Evolutionary conservation across 257 asterid genomes (phyloP).

Genomic region (Pogostemon cablin): DNA sequence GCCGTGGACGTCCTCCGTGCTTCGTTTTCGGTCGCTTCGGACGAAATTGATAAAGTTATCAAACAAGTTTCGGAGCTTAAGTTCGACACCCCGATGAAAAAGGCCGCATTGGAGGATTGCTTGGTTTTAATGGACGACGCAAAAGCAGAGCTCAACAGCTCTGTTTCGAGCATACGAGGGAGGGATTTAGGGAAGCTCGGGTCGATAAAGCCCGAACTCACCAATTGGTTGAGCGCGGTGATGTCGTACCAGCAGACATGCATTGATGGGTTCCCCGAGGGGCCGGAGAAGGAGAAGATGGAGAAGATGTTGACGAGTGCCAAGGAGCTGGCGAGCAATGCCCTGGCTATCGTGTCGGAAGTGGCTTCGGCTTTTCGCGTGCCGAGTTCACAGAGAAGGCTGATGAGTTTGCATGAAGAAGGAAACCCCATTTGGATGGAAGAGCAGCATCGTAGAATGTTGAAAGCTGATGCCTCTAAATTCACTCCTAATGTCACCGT

Average conservation of each 20-base stretch:
- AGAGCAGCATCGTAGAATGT: constrained; percentile 46
- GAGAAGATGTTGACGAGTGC: constrained; percentile 41
- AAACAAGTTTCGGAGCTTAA: constrained; percentile 37
- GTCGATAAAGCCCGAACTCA: constrained; percentile 45
- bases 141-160: constrained; percentile 63
- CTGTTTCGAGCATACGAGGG: constrained; percentile 44
- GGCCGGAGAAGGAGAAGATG: constrained; percentile 46
- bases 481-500: constrained; percentile 62
- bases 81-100: constrained; percentile 49
- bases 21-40: constrained; percentile 47
- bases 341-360: constrained; percentile 60
- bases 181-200: constrained; percentile 29
- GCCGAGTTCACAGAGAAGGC: constrained; percentile 40
- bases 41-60: constrained; percentile 49
- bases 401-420: constrained; percentile 34
- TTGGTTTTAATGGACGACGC: constrained; percentile 58
- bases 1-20: constrained; percentile 59
- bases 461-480: constrained; percentile 45
- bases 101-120: constrained; percentile 67
- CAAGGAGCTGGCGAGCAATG: constrained; percentile 69
- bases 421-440: constrained; percentile 61
- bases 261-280: constrained; percentile 76
- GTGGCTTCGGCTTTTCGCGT: constrained; percentile 31
- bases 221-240: constrained; percentile 85
- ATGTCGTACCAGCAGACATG: constrained; percentile 81